Evolutionary conservation across 345 rosid species (phyloP).

Genomic region (Eucalyptus cloeziana): DNA sequence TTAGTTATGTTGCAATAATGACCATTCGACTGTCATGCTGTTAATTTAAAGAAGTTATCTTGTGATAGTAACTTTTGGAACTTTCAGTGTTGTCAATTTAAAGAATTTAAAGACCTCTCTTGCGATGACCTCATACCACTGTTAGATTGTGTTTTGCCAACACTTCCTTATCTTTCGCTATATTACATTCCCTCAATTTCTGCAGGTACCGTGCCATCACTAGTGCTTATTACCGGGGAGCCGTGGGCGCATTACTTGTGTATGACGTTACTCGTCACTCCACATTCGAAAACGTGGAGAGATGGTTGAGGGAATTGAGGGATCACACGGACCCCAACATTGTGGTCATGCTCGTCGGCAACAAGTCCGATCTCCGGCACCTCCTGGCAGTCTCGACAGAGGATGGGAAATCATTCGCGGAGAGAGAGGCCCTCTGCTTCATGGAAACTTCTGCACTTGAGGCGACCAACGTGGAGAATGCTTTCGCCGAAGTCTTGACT

Average conservation of each 20-base stretch:
- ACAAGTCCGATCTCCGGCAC: conserved; percentile 91
- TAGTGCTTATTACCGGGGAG: conserved; percentile 91
- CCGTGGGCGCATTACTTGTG: conserved; percentile 83
- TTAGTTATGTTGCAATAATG: not conserved
- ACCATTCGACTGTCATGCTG: not conserved
- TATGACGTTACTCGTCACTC: conserved; percentile 88
- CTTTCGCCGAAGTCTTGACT: conserved; percentile 82
- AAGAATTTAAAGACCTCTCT: not conserved
- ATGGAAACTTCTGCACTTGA: conserved; percentile 95
- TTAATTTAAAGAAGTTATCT: not conserved
- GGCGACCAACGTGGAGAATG: conserved; percentile 78
- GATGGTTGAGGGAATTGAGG: conserved; percentile 89
- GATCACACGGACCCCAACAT: conserved; percentile 93
- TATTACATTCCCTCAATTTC: not conserved
- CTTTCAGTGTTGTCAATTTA: not conserved
- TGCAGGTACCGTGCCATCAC: conserved; percentile 91
- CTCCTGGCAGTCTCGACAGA: conserved; percentile 80
- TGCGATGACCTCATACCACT: not conserved
- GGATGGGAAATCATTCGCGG: conserved; percentile 72
- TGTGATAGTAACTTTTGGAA: not conserved
- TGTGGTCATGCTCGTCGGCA: conserved; percentile 86
- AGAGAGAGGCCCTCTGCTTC: conserved; percentile 78
- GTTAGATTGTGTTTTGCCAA: not conserved
- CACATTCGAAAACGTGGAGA: conserved; percentile 80
- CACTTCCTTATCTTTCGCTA: not conserved